phyloP scores from a whole-genome alignment of 306 rosid species.

The Rosa persica region DNA sequence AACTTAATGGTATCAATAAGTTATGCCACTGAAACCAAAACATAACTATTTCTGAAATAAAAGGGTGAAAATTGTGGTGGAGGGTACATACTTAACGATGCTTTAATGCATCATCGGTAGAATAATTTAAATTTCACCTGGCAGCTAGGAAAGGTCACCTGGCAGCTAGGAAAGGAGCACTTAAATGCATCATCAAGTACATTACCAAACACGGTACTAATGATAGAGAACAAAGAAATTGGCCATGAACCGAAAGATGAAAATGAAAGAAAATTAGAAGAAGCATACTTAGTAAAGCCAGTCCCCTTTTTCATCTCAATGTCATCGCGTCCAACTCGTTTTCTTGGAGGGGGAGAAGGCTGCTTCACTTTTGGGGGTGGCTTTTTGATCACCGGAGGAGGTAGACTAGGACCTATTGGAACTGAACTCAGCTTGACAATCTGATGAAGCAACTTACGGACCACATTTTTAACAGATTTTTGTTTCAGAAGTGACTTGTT shows the following conservation, averaged over 20 bases:
- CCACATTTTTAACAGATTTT: conserved; percentile 74
- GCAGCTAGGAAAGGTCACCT: background rate
- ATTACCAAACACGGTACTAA: background rate
- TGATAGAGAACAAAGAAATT: background rate
- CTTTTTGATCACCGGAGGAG: conserved; percentile 75
- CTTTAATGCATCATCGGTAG: background rate
- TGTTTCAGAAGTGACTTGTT: conserved; percentile 69
- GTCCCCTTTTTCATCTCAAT: conserved; percentile 97
- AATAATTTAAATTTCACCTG: background rate
- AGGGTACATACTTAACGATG: background rate
- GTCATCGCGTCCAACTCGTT: conserved; percentile 88
- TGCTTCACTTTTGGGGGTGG: conserved; percentile 91
- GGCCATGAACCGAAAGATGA: conserved; percentile 20
- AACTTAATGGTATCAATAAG: background rate
- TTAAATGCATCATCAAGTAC: conserved; percentile 20
- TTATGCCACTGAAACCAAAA: no score
- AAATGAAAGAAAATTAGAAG: conserved; percentile 14
- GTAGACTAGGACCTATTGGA: conserved; percentile 91
- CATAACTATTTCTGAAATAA: background rate
- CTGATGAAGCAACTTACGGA: conserved; percentile 87
- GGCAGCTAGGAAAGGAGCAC: background rate
- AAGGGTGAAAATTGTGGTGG: background rate
- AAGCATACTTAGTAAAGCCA: conserved; percentile 94
- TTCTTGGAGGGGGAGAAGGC: conserved; percentile 91
- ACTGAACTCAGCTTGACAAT: conserved; percentile 92